Conservation (phyloP, 768 basidiomycete genomes). For the Aureoboletus auriporus region DNA sequence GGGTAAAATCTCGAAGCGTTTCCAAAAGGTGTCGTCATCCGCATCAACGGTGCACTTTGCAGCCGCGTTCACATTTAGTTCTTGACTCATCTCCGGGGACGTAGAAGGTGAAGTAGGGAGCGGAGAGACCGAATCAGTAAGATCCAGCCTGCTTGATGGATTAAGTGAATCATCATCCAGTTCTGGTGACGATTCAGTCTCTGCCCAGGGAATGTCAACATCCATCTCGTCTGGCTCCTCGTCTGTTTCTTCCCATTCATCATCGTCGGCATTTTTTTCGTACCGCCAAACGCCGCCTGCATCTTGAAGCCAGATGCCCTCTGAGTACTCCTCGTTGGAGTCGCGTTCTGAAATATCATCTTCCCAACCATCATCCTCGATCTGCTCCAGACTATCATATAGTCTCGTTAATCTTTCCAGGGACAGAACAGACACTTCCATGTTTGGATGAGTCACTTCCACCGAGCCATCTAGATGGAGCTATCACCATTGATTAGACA, state of each 20-base stretch:
- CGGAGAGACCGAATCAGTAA: constrained; percentile 20
- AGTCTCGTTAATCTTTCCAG: constrained; percentile 69
- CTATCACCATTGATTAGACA: constrained; percentile 34
- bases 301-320: constrained; percentile 42
- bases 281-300: constrained; percentile 34
- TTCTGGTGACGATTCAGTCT: constrained; percentile 18
- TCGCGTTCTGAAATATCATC: constrained; percentile 30
- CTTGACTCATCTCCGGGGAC: constrained; percentile 32
- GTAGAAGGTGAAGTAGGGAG: constrained; percentile 27
- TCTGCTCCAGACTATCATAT: constrained; percentile 77
- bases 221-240: constrained; percentile 37
- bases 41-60: constrained; percentile 26
- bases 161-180: constrained; percentile 17
- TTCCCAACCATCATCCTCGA: constrained; percentile 65
- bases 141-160: constrained; percentile 18
- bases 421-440: constrained; percentile 45
- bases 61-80: constrained; percentile 23
- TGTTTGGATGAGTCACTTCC: constrained; percentile 67
- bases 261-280: constrained; percentile 27
- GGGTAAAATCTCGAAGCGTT: constrained; percentile 76
- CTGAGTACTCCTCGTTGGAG: constrained; percentile 41
- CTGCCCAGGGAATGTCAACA: constrained; percentile 28
- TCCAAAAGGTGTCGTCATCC: constrained; percentile 54
- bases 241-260: constrained; percentile 40
- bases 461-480: constrained; percentile 72